Evolutionary conservation across 2,329 filamentous ascomycete genomes (phyloP).

Genomic region (Hypoxylon sp.): DNA sequence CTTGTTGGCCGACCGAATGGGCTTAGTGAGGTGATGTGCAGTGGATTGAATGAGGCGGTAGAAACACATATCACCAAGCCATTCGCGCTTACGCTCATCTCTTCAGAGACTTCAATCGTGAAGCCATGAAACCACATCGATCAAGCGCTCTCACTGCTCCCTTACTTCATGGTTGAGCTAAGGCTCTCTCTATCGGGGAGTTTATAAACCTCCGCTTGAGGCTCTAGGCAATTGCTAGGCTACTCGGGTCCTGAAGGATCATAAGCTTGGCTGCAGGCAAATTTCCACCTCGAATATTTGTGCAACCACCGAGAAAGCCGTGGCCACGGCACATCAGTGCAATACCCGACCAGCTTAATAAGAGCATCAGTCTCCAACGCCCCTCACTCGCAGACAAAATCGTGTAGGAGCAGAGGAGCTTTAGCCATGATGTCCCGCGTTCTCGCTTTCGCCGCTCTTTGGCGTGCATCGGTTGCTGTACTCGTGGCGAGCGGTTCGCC

Average conservation of each 20-base stretch:
- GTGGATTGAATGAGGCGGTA: constrained; percentile 34
- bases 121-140: constrained; percentile 28
- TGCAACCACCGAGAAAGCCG: constrained; percentile 13
- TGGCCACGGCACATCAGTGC: constrained; percentile 1
- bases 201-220: constrained; percentile 37
- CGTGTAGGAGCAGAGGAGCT: constrained; percentile 9
- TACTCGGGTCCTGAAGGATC: constrained; percentile 20
- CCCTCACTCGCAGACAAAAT: constrained; percentile 18
- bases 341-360: constrained; percentile 15
- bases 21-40: constrained; percentile 42
- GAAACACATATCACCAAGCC: constrained; percentile 40
- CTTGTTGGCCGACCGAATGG: constrained; percentile 33
- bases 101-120: constrained; percentile 25
- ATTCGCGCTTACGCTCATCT: constrained; percentile 41
- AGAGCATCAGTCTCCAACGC: constrained; percentile 4
- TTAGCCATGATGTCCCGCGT: constrained; percentile 41
- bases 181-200: constrained; percentile 9
- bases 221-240: constrained; percentile 18
- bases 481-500: constrained; percentile 65
- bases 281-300: constrained; percentile 17
- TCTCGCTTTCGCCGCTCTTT: constrained; percentile 41
- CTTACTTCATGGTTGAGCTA: constrained; percentile 37
- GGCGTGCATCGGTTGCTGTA: constrained; percentile 54
- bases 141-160: constrained; percentile 40
- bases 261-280: constrained; percentile 32